phyloP scores from a whole-genome alignment of 768 basidiomycete genomes.

The Mycena alexandri region DNA sequence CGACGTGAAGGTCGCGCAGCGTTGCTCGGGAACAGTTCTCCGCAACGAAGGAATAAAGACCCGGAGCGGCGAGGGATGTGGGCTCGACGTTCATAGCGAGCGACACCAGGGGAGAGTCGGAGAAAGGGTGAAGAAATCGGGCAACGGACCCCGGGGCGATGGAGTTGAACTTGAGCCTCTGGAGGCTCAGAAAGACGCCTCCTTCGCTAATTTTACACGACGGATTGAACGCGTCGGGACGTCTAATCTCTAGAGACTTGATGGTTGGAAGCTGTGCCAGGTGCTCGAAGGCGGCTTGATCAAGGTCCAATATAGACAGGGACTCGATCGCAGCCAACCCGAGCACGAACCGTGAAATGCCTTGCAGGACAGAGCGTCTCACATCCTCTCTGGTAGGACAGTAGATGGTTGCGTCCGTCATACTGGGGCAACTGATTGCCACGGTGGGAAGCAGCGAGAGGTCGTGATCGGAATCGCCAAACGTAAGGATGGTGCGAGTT shows the following conservation, averaged over 20 bases:
- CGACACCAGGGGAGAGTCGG: constrained; percentile 13
- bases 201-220: constrained; percentile 9
- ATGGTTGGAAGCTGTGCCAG: constrained; percentile 7
- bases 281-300: constrained; percentile 11
- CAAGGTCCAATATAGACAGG: constrained; percentile 9
- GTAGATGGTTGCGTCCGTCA: constrained; percentile 15
- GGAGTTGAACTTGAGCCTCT: constrained; percentile 5
- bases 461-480: constrained; percentile 1
- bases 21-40: constrained; percentile 12
- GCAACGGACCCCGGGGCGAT: constrained; percentile 7
- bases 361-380: constrained; percentile 8
- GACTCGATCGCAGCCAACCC: constrained; percentile 11
- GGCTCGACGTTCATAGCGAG: constrained; percentile 12
- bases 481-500: constrained; percentile 7
- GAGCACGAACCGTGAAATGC: constrained; percentile 9
- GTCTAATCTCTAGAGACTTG: constrained; percentile 9
- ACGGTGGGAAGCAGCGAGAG: constrained; percentile 17
- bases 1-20: constrained; percentile 6
- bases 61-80: constrained; percentile 11
- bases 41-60: constrained; percentile 4
- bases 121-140: constrained; percentile 8
- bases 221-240: constrained; percentile 11
- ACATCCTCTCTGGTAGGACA: constrained; percentile 5
- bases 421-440: constrained; percentile 18
- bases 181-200: constrained; percentile 8